Evolutionary conservation across 108 stramenopile species (phyloP).

Genomic region (Poteriospumella lacustris): DNA sequence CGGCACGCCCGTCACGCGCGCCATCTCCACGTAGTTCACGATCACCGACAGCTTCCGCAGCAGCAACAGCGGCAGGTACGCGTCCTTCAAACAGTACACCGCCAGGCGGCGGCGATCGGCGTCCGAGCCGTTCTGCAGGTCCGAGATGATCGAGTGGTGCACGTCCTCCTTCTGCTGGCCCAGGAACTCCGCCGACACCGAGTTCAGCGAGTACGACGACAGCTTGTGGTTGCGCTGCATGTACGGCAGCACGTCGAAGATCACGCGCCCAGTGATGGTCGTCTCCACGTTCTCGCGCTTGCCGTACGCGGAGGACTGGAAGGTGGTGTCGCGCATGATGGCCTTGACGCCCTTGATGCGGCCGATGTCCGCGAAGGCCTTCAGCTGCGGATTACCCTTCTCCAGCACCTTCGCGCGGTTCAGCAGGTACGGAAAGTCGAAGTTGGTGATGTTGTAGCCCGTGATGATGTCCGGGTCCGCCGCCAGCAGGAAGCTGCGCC

Average conservation of each 20-base stretch:
- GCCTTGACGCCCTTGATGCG: slow-evolving; percentile 70
- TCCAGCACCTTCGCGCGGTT: slow-evolving; percentile 80
- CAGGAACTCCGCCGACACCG: slow-evolving; percentile 91
- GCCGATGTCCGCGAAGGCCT: slow-evolving; percentile 75
- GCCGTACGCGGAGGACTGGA: slow-evolving; percentile 91
- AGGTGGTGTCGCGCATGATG: slow-evolving; percentile 87
- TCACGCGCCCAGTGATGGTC: slow-evolving; percentile 87
- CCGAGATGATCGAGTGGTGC: slow-evolving; percentile 97
- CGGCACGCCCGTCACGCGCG: slow-evolving; percentile 96
- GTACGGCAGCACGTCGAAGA: slow-evolving; percentile 97
- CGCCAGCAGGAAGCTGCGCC: slow-evolving; percentile 78
- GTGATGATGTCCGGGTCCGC: slow-evolving; percentile 96
- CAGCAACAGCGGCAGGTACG: slow-evolving; percentile 80
- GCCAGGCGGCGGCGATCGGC: slow-evolving; percentile 94
- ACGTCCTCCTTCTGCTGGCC: slow-evolving; percentile 99
- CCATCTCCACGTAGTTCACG: slow-evolving; percentile 99
- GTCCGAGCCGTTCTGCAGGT: slow-evolving; percentile 88
- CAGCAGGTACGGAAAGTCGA: slow-evolving; percentile 96
- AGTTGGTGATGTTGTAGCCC: slow-evolving; percentile 93
- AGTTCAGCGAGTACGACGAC: slow-evolving; percentile 88
- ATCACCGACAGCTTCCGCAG: slow-evolving; percentile 95
- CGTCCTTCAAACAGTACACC: slow-evolving; percentile 98
- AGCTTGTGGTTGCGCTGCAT: slow-evolving; percentile 99
- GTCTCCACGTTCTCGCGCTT: slow-evolving; percentile 91
- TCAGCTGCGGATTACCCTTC: slow-evolving; percentile 35